phyloP scores from a whole-genome alignment of 1,139 yeast genomes.

The Scheffersomyces parashehatae region DNA sequence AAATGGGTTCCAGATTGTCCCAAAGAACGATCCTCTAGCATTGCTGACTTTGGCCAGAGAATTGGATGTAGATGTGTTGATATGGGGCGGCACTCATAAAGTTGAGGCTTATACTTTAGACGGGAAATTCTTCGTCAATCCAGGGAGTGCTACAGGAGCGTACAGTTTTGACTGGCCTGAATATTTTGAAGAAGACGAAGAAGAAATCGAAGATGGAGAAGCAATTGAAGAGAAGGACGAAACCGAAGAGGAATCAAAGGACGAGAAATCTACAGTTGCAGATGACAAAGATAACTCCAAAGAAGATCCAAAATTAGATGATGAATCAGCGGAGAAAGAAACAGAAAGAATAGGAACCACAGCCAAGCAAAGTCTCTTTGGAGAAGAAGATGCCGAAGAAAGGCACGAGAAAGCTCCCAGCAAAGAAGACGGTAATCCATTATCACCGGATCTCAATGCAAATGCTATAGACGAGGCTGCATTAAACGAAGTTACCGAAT shows the following conservation, averaged over 20 bases:
- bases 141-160: slow-evolving; percentile 97
- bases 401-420: slow-evolving; percentile 7
- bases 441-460: slow-evolving; percentile 2
- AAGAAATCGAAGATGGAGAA: slow-evolving; percentile 28
- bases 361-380: slow-evolving; percentile 5
- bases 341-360: slow-evolving; percentile 3
- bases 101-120: slow-evolving; percentile 93
- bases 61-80: slow-evolving; percentile 84
- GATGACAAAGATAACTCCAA: slow-evolving; percentile 16
- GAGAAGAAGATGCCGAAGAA: slow-evolving; percentile 11
- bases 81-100: slow-evolving; percentile 97
- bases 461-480: slow-evolving; percentile 18
- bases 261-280: slow-evolving; percentile 8
- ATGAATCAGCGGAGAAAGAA: slow-evolving; percentile 1
- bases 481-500: slow-evolving; percentile 15
- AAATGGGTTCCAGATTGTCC: slow-evolving; percentile 82
- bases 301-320: slow-evolving; percentile 7
- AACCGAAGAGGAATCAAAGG: slow-evolving; percentile 8
- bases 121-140: slow-evolving; percentile 89
- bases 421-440: slow-evolving; percentile 7
- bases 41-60: slow-evolving; percentile 82
- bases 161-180: slow-evolving; percentile 53
- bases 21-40: slow-evolving; percentile 84
- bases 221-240: slow-evolving; percentile 13
- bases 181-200: slow-evolving; percentile 44